Percentiles rank a stretch among this genome's conserved stretches.
Conservation (phyloP, 2,329 filamentous ascomycete genomes). For the Alternaria longipes region DNA sequence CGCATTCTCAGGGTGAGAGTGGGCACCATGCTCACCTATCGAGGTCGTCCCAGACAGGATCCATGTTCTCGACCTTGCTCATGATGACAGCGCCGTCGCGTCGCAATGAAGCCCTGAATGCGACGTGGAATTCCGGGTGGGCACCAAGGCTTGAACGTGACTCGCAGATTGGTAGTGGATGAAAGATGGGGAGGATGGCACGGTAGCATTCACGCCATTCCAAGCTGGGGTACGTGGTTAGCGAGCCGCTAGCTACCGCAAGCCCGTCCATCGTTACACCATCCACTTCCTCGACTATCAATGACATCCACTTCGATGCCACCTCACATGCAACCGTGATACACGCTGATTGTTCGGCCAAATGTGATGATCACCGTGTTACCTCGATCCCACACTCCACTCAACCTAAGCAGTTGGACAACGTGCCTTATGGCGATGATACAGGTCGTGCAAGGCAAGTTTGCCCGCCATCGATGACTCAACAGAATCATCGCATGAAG, state of each 20-base stretch:
- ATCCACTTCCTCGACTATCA: conserved; percentile 28
- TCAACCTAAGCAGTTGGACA: conserved; percentile 22
- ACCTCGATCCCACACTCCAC: conserved; percentile 31
- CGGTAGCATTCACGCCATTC: conserved; percentile 46
- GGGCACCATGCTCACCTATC: conserved; percentile 69
- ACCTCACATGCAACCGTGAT: conserved; percentile 40
- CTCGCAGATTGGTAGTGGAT: conserved; percentile 41
- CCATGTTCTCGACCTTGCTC: conserved; percentile 55
- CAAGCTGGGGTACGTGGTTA: conserved; percentile 28
- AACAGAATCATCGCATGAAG: conserved; percentile 8
- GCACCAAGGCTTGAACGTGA: conserved; percentile 46
- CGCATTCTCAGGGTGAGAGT: conserved; percentile 28
- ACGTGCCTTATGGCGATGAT: conserved; percentile 28
- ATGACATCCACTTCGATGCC: conserved; percentile 37
- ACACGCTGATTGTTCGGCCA: conserved; percentile 20
- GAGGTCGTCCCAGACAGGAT: conserved; percentile 73
- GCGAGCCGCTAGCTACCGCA: conserved; percentile 36
- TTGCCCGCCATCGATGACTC: conserved; percentile 26
- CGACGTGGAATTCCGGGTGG: conserved; percentile 35
- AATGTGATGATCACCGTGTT: conserved; percentile 34
- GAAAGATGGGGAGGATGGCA: conserved; percentile 44
- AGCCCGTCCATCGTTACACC: conserved; percentile 33
- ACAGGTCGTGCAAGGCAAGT: conserved; percentile 20
- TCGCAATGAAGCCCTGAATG: conserved; percentile 27
- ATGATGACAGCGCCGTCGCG: conserved; percentile 62